Percentiles rank a stretch among this genome's conserved stretches.
Conservation (phyloP, 1,284 basidiomycete genomes). For the Acaromyces ingoldii region DNA sequence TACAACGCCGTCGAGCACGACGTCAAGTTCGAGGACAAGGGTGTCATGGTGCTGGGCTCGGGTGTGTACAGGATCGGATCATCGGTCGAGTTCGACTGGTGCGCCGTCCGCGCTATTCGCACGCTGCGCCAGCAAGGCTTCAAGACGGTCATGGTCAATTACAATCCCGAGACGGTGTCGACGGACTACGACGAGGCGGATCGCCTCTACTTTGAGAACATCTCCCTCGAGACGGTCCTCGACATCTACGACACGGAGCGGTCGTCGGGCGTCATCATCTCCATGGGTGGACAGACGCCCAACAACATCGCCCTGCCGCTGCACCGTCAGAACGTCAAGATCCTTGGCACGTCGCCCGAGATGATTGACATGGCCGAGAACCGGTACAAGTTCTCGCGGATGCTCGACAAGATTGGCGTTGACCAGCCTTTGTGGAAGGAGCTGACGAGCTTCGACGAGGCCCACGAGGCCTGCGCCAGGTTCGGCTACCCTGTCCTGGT, state of each 20-base stretch:
- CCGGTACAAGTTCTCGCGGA: constrained; percentile 97
- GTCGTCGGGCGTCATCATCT: constrained; percentile 84
- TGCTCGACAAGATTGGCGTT: constrained; percentile 93
- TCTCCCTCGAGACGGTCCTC: constrained; percentile 89
- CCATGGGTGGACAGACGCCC: constrained; percentile 97
- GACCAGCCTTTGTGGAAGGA: constrained; percentile 98
- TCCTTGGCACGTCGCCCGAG: constrained; percentile 95
- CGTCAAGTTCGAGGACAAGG: constrained; percentile 90
- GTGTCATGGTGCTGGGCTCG: constrained; percentile 97
- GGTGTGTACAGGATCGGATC: constrained; percentile 98
- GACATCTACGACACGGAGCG: constrained; percentile 93
- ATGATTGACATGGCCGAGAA: constrained; percentile 99
- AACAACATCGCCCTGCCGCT: constrained; percentile 96
- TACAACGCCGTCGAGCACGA: constrained; percentile 97
- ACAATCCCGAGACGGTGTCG: constrained; percentile 97
- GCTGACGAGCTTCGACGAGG: constrained; percentile 83
- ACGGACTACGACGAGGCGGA: constrained; percentile 99
- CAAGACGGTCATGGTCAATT: constrained; percentile 98
- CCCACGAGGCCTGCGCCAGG: constrained; percentile 56
- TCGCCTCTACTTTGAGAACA: constrained; percentile 96
- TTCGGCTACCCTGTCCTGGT: constrained; percentile 88
- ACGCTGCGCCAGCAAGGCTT: constrained; percentile 89
- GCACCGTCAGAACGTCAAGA: constrained; percentile 92
- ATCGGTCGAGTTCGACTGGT: constrained; percentile 99
- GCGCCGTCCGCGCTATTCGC: constrained; percentile 91